Conservation (phyloP, 345 rosid species). For the Populus nigra region DNA sequence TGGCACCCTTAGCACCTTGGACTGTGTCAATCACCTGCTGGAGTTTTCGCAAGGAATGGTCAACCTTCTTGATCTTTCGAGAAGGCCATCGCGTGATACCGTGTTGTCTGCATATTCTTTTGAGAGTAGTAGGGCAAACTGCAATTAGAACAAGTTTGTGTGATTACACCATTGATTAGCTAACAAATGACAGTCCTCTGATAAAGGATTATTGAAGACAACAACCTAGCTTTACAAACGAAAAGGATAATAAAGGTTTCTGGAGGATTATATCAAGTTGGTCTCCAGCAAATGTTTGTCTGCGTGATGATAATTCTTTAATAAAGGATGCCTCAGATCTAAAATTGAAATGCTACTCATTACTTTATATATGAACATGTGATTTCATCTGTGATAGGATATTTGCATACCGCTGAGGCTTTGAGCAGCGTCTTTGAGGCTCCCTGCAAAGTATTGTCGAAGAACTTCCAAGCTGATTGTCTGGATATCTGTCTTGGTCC, state of each 20-base stretch:
- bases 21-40: conserved; percentile 87
- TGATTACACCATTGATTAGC: conserved; percentile 13
- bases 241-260: background rate
- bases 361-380: background rate
- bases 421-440: conserved; percentile 96
- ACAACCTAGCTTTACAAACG: background rate
- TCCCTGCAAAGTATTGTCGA: conserved; percentile 84
- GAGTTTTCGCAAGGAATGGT: conserved; percentile 82
- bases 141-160: conserved; percentile 32
- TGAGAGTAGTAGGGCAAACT: conserved; percentile 96
- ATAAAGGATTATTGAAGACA: background rate
- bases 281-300: background rate
- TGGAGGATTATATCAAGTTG: background rate
- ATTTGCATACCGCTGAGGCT: conserved; percentile 76
- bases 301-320: background rate
- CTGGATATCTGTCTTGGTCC: conserved; percentile 69
- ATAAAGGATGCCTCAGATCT: background rate
- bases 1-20: conserved; percentile 76
- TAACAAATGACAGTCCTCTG: background rate
- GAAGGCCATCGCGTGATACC: conserved; percentile 96
- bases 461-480: conserved; percentile 85
- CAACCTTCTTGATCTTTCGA: conserved; percentile 93
- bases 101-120: conserved; percentile 92
- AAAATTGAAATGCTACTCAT: background rate
- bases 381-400: conserved; percentile 17